These are phyloP conservation scores for Monosporozyma aquatica DNA, from an alignment of 805 yeast genomes.

Conservation along the genomic window DNA sequence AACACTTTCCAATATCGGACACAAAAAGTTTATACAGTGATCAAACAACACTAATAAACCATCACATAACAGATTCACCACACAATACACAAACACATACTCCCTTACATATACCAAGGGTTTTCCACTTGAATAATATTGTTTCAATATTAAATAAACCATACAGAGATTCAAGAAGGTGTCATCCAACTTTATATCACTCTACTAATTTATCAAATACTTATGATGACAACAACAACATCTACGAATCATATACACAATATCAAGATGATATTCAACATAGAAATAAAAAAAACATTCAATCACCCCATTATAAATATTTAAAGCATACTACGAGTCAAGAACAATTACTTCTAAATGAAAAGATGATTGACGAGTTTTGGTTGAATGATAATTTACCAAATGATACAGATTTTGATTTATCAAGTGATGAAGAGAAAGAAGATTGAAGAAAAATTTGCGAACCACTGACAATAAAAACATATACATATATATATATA, in stretches of 20 bases:
- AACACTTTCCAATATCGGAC: no score
- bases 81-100: background rate
- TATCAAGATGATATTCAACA: slow-evolving; percentile 4
- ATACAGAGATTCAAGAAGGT: slow-evolving; percentile 4
- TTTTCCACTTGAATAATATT: background rate
- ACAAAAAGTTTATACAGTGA: no score
- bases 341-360: background rate
- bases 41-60: background rate
- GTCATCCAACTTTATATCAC: slow-evolving; percentile 8
- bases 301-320: background rate
- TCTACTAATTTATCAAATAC: background rate
- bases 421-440: slow-evolving; percentile 25
- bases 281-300: background rate
- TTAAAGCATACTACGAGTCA: background rate
- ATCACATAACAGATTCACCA: background rate
- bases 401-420: slow-evolving; percentile 25
- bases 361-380: slow-evolving; percentile 7
- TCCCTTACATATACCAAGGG: no score
- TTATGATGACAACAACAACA: background rate
- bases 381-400: slow-evolving; percentile 23
- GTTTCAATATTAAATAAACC: background rate
- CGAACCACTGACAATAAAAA: no score
- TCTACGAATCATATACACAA: slow-evolving; percentile 5
- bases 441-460: no score
- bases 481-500: background rate